Percentiles rank a stretch among this genome's conserved stretches.
Conservation (phyloP, 495 filamentous ascomycete genomes). For the Staphylotrichum tortipilum region DNA sequence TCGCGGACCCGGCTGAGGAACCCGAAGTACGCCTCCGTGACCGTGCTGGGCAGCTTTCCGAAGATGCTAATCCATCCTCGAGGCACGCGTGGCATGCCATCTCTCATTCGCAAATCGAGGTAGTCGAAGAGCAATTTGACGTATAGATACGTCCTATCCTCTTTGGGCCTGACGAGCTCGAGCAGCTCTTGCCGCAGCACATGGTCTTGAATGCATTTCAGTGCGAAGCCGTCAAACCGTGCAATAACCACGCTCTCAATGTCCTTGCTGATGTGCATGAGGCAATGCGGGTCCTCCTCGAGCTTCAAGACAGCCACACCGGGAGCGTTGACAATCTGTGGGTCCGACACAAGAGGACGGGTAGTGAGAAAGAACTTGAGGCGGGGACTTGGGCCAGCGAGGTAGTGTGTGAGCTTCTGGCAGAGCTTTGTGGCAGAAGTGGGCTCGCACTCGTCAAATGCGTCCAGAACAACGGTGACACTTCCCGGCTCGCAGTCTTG, state of each 20-base stretch:
- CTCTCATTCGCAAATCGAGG: slow-evolving; percentile 11
- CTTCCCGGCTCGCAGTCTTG: slow-evolving; percentile 5
- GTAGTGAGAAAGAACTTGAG: slow-evolving; percentile 19
- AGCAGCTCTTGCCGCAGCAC: slow-evolving; percentile 11
- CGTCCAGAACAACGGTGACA: slow-evolving; percentile 13
- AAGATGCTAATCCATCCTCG: slow-evolving; percentile 14
- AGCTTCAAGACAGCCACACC: slow-evolving; percentile 1
- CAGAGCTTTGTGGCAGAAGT: slow-evolving; percentile 13
- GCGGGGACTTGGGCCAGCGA: neutral
- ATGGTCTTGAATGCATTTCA: slow-evolving; percentile 10
- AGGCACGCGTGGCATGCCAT: slow-evolving; percentile 11
- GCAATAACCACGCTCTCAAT: slow-evolving; percentile 14
- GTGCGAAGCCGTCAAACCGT: slow-evolving; percentile 13
- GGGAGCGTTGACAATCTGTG: neutral
- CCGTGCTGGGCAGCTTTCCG: slow-evolving; percentile 12
- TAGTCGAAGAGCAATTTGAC: slow-evolving; percentile 18
- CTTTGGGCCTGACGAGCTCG: slow-evolving; percentile 4
- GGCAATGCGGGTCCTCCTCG: slow-evolving; percentile 13
- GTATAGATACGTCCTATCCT: slow-evolving; percentile 15
- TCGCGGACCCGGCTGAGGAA: slow-evolving; percentile 13
- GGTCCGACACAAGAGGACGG: slow-evolving; percentile 1
- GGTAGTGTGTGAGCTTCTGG: slow-evolving; percentile 9
- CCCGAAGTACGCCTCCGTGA: slow-evolving; percentile 13
- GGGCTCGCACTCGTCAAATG: slow-evolving; percentile 14
- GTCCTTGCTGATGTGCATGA: slow-evolving; percentile 13